A percentile compares a stretch with the other conserved stretches of the same genome.
Conservation (phyloP, 2,329 filamentous ascomycete species). For the Cadophora malorum region DNA sequence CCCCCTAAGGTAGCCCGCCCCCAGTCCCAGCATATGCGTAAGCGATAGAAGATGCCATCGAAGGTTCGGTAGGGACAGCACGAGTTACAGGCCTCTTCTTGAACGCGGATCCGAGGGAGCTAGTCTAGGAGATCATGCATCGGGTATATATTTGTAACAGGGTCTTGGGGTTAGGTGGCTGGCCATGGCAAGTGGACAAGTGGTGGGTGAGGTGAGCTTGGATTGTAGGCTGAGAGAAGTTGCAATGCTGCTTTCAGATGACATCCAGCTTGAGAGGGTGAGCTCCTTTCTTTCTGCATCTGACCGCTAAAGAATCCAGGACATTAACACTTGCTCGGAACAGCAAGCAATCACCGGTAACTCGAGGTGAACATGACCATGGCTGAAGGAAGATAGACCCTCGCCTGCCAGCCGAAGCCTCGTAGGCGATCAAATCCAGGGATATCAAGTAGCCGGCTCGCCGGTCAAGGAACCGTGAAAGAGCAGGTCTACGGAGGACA, state of each 20-base stretch:
- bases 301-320: too few species aligned
- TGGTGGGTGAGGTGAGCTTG: too few species aligned
- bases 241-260: too few species aligned
- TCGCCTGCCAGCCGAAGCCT: constrained; percentile 1
- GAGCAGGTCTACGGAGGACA: background rate
- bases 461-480: background rate
- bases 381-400: background rate
- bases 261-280: too few species aligned
- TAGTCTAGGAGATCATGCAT: constrained; percentile 5
- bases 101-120: constrained; percentile 10
- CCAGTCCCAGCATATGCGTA: background rate
- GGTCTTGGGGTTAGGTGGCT: background rate
- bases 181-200: background rate
- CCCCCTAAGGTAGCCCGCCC: too few species aligned
- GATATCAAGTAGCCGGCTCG: background rate
- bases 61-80: constrained; percentile 1
- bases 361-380: background rate
- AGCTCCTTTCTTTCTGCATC: too few species aligned
- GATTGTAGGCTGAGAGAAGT: too few species aligned
- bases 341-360: too few species aligned
- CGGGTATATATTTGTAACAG: constrained; percentile 1
- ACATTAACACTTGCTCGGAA: background rate
- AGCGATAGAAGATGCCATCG: constrained; percentile 9
- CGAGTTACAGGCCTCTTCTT: constrained; percentile 2
- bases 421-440: background rate